Evolutionary conservation across 2,329 filamentous ascomycete species (phyloP), one percentile per base, ranked within the genome.

Genomic region (Cladosporium sp.): DNA sequence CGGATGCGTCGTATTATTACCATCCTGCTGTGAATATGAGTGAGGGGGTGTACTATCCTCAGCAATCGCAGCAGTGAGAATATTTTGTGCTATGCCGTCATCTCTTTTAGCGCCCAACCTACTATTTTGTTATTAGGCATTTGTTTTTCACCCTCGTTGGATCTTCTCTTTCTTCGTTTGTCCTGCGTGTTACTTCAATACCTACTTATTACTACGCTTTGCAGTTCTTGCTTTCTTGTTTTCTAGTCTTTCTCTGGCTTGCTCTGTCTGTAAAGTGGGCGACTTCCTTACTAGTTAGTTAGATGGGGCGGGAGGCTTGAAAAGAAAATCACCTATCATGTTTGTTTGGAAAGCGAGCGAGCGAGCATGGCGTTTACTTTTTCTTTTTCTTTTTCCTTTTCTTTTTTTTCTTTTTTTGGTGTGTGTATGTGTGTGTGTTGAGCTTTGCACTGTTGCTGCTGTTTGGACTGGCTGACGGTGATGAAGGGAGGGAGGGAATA

Each of bases 1-100:
- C 69, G 10, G 70, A 71, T 30, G 39, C 66, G 13, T 61, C 65
- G 7, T 71, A 70, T 30, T 74, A 72, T 53, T 73, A 74, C 46
- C 62, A n/a, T n/a, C n/a, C n/a, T n/a, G n/a, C 53, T 14, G 34
- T 58, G 51, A 67, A 70, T 39, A 65, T 67, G 65, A 63, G 56
- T 16, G 62, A 67, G 60, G 53, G 63, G n/a, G 62, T 64, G 32
- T 72, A 70, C 65, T 72, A 69, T 25, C 63, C 69, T 25, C 49
- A 58, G 8, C 66, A 69, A 65, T 18, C 36, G 21, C 69, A 66
- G 57, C 66, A 66, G 60, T 64, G 61, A 65, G 58, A 30, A 46
- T 28, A 6, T 10, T n/a, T 10, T 18, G 21, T 46, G 39, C 39
- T n/a, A 46, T 46, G 39, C n/a, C 39, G 39, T 2, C 7, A 2